phyloP scores from a whole-genome alignment of 176 grass and related monocot genomes.

The Paspalum vaginatum region DNA sequence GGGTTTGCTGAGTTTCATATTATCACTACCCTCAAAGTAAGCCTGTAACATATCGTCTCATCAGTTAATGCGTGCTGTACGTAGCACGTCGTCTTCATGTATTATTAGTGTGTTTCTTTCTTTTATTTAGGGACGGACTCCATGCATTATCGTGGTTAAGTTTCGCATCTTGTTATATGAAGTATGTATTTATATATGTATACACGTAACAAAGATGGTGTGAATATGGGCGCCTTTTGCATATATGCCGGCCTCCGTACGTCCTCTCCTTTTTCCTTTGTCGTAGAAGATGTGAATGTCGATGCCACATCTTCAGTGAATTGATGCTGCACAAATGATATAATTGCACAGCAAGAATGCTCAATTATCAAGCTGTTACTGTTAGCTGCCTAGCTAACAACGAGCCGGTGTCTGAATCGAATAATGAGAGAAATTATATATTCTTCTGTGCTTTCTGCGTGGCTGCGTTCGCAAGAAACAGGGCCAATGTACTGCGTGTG shows the following conservation, averaged over 20 bases:
- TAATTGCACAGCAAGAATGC: background rate
- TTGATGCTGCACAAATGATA: background rate
- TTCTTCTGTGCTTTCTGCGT: slow-evolving; percentile 10
- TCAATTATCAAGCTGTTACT: slow-evolving; percentile 19
- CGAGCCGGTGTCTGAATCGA: background rate
- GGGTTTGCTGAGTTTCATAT: background rate
- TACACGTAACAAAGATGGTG: slow-evolving; percentile 29
- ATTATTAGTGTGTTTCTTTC: background rate
- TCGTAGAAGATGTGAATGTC: background rate
- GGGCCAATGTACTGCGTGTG: slow-evolving; percentile 26
- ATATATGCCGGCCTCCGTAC: too few relatives aligned
- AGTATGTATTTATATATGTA: background rate
- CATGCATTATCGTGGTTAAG: background rate
- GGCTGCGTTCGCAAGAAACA: slow-evolving; percentile 8
- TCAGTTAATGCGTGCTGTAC: background rate
- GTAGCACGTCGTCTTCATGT: too few relatives aligned
- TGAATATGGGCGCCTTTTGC: background rate
- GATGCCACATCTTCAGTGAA: slow-evolving; percentile 3
- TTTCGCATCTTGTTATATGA: slow-evolving; percentile 19
- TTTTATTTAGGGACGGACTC: background rate
- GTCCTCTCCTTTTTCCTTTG: background rate
- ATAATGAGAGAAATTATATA: background rate
- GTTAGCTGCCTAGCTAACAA: background rate
- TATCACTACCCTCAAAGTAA: background rate
- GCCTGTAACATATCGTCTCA: background rate